Conservation (phyloP, 768 basidiomycete genomes). For the Mycena filopes region DNA sequence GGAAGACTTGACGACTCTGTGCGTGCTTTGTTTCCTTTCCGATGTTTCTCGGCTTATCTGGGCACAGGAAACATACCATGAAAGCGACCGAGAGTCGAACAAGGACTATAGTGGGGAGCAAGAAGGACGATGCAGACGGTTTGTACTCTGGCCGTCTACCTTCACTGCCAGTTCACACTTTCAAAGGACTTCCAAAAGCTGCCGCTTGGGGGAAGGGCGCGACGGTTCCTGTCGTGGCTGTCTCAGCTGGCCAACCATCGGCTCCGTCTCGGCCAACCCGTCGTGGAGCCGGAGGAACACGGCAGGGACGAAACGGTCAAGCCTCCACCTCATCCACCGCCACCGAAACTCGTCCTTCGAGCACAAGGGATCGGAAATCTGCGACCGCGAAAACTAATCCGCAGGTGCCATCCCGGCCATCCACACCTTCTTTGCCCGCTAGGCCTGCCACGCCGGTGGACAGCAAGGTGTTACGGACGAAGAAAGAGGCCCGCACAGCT, state of each 20-base stretch:
- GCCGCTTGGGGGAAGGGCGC: conserved; percentile 69
- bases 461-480: conserved; percentile 47
- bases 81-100: conserved; percentile 85
- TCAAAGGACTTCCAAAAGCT: conserved; percentile 70
- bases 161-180: conserved; percentile 19
- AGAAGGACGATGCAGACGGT: conserved; percentile 72
- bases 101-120: conserved; percentile 56
- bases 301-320: conserved; percentile 58
- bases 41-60: conserved; percentile 21
- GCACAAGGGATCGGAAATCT: conserved; percentile 44
- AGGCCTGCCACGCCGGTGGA: conserved; percentile 59
- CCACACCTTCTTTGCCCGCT: conserved; percentile 60
- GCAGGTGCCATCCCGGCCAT: conserved; percentile 66
- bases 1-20: conserved; percentile 95
- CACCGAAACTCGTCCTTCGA: conserved; percentile 46
- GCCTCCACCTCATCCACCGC: conserved; percentile 35
- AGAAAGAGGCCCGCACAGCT: conserved; percentile 48
- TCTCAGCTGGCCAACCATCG: conserved; percentile 35
- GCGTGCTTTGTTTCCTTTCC: conserved; percentile 37
- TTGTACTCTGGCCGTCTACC: conserved; percentile 20
- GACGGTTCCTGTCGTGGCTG: conserved; percentile 33
- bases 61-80: conserved; percentile 86
- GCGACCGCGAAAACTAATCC: conserved; percentile 55
- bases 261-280: conserved; percentile 51
- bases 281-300: conserved; percentile 53